Evolutionary conservation across 768 basidiomycete species (phyloP).

Genomic region (Tulasnella sp.): DNA sequence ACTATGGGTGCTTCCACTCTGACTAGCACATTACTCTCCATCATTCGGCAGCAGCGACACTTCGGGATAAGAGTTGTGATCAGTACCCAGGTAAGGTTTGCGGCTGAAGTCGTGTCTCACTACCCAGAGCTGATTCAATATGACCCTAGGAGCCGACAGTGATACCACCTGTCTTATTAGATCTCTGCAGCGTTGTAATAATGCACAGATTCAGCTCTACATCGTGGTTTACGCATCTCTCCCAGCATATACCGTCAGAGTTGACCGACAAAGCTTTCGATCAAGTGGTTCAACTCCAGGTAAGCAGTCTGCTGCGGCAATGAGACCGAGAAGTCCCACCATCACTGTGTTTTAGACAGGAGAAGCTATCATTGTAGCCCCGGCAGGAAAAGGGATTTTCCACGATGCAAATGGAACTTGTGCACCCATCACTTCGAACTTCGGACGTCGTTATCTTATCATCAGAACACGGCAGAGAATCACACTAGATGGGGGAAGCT

Average conservation of each 20-base stretch:
- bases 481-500: constrained; percentile 53
- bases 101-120: background rate
- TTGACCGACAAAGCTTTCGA: constrained; percentile 50
- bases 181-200: constrained; percentile 7
- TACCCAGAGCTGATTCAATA: background rate
- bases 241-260: constrained; percentile 32
- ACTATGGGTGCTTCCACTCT: constrained; percentile 25
- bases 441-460: constrained; percentile 46
- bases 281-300: constrained; percentile 50
- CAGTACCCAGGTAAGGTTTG: constrained; percentile 13
- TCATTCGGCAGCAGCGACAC: constrained; percentile 12
- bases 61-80: constrained; percentile 9
- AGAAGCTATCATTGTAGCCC: constrained; percentile 54
- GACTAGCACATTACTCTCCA: background rate
- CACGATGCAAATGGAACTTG: constrained; percentile 13
- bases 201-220: background rate
- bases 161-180: constrained; percentile 1
- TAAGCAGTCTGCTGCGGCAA: constrained; percentile 21
- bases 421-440: too few relatives aligned
- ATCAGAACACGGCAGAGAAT: constrained; percentile 50
- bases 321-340: background rate
- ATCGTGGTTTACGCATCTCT: constrained; percentile 29
- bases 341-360: constrained; percentile 39
- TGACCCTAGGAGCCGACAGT: constrained; percentile 11
- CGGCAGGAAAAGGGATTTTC: constrained; percentile 43